phyloP scores from a whole-genome alignment of 192 early-diverging fungal genomes.

The Spizellomyces sp. region DNA sequence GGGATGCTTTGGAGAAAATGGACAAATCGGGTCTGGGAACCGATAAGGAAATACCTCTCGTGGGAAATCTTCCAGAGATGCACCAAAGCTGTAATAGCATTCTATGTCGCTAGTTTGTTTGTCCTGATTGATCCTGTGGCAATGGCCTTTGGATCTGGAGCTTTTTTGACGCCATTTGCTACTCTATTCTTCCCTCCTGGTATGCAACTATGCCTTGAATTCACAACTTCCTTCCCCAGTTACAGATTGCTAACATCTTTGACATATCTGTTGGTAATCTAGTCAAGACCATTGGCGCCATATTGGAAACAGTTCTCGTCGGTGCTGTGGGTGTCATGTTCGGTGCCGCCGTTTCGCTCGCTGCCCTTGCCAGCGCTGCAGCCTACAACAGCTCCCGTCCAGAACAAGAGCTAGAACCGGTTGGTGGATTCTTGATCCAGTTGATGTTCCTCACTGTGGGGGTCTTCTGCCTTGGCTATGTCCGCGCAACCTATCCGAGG shows the following conservation, averaged over 20 bases:
- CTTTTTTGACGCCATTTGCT: constrained; percentile 20
- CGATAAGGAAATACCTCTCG: neutral
- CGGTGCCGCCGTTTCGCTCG: constrained; percentile 12
- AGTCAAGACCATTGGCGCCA: constrained; percentile 29
- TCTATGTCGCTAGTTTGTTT: constrained; percentile 2
- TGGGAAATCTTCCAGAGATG: constrained; percentile 14
- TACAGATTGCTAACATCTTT: neutral
- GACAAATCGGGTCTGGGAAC: neutral
- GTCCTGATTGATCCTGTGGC: constrained; percentile 16
- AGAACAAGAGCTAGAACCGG: neutral
- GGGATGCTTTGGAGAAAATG: too few relatives aligned
- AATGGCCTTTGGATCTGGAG: constrained; percentile 6
- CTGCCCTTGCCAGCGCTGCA: neutral
- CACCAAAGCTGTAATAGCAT: constrained; percentile 26
- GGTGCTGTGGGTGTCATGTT: constrained; percentile 9
- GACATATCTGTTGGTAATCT: neutral
- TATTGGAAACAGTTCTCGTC: constrained; percentile 19
- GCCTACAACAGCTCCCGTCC: neutral
- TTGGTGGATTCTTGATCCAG: constrained; percentile 16
- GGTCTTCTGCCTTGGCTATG: constrained; percentile 14
- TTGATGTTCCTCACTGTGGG: constrained; percentile 10
- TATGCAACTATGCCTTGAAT: neutral
- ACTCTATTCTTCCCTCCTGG: constrained; percentile 27
- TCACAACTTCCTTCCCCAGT: neutral
- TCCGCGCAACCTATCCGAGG: constrained; percentile 19